phyloP scores from a whole-genome alignment of 148 eudicot genomes.

The Pouteria glomerata region DNA sequence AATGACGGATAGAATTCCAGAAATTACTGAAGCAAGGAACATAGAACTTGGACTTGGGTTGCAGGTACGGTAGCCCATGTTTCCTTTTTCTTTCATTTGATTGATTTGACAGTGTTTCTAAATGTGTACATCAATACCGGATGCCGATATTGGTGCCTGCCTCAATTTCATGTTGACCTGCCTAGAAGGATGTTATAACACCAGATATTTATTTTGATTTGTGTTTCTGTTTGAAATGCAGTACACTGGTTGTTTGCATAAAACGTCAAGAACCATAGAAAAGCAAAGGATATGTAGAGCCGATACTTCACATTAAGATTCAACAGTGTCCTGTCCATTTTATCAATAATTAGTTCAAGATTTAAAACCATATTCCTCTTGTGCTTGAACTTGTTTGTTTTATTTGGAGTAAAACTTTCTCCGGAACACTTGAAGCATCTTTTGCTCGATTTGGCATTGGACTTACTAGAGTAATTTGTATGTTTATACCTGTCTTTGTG shows the following conservation, averaged over 20 bases:
- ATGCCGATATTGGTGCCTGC: slow-evolving; percentile 5
- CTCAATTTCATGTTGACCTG: neutral
- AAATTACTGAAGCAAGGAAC: slow-evolving; percentile 92
- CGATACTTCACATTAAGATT: neutral
- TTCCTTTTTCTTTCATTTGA: neutral
- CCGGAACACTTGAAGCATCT: neutral
- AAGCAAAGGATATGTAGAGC: neutral
- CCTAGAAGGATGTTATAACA: neutral
- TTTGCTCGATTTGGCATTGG: neutral
- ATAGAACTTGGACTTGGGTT: slow-evolving; percentile 97
- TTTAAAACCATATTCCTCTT: neutral
- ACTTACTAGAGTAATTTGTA: neutral
- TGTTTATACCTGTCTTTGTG: too few relatives aligned
- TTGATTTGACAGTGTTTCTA: neutral
- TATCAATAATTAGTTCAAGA: neutral
- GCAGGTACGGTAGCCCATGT: slow-evolving; percentile 46
- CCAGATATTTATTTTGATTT: neutral
- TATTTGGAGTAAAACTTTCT: neutral
- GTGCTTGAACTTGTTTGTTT: neutral
- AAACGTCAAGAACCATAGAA: neutral
- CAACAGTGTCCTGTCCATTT: neutral
- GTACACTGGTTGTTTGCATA: neutral
- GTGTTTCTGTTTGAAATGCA: neutral
- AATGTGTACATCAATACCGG: neutral
- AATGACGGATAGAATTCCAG: slow-evolving; percentile 68